Conservation (phyloP, 805 yeast genomes). For the Tetrapisispora fleetii region DNA sequence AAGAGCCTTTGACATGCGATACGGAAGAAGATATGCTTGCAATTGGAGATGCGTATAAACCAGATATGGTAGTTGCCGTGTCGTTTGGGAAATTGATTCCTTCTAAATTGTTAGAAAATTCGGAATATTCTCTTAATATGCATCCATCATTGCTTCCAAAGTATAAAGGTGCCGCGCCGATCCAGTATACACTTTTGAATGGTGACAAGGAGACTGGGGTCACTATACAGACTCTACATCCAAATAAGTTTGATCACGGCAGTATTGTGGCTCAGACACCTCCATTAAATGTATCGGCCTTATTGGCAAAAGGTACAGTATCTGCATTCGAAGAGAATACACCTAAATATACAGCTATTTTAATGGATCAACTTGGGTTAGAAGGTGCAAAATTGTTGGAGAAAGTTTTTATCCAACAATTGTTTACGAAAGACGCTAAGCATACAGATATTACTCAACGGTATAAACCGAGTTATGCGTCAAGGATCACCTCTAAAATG, state of each 20-base stretch:
- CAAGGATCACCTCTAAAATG: slow-evolving; percentile 39
- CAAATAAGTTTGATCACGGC: slow-evolving; percentile 77
- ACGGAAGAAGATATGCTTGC: slow-evolving; percentile 12
- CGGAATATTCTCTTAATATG: slow-evolving; percentile 65
- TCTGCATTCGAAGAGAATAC: slow-evolving; percentile 23
- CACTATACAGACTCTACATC: slow-evolving; percentile 83
- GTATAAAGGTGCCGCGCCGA: slow-evolving; percentile 82
- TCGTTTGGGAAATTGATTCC: slow-evolving; percentile 86
- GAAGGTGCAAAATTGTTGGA: slow-evolving; percentile 54
- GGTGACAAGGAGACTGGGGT: slow-evolving; percentile 64
- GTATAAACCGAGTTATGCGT: slow-evolving; percentile 37
- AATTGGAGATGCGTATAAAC: slow-evolving; percentile 21
- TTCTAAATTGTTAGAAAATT: slow-evolving; percentile 35
- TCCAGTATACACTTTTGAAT: slow-evolving; percentile 68
- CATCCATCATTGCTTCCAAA: slow-evolving; percentile 86
- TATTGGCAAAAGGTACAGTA: slow-evolving; percentile 17
- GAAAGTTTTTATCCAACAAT: slow-evolving; percentile 32
- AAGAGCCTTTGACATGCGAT: slow-evolving; percentile 18
- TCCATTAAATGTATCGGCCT: slow-evolving; percentile 10
- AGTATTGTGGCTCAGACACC: slow-evolving; percentile 50
- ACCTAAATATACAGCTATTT: slow-evolving; percentile 12
- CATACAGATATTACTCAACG: slow-evolving; percentile 12
- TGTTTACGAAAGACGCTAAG: slow-evolving; percentile 14
- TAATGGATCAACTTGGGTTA: slow-evolving; percentile 44
- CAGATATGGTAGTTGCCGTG: slow-evolving; percentile 74